These are phyloP conservation scores for Brassica napus DNA, from an alignment of 345 rosid genomes.

Conservation along the genomic window Da-Ae NC_063443.1:611501-612000, in stretches of 20 bases:
- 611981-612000: background rate
- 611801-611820: background rate
- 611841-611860: background rate
- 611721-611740: background rate
- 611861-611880: background rate
- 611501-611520: background rate
- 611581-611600: background rate
- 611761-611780: background rate
- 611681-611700: background rate
- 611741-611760: background rate
- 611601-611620: background rate
- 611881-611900: background rate
- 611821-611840: background rate
- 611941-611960: background rate
- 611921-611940: background rate
- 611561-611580: background rate
- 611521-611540: background rate
- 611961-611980: background rate
- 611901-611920: background rate
- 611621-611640: background rate
- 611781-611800: background rate
- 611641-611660: background rate
- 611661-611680: background rate
- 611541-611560: background rate
- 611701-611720: background rate